A percentile compares a stretch with the other conserved stretches of the same genome.
Conservation (phyloP, 2,329 filamentous ascomycete genomes). For the Bipolaris oryzae region DNA sequence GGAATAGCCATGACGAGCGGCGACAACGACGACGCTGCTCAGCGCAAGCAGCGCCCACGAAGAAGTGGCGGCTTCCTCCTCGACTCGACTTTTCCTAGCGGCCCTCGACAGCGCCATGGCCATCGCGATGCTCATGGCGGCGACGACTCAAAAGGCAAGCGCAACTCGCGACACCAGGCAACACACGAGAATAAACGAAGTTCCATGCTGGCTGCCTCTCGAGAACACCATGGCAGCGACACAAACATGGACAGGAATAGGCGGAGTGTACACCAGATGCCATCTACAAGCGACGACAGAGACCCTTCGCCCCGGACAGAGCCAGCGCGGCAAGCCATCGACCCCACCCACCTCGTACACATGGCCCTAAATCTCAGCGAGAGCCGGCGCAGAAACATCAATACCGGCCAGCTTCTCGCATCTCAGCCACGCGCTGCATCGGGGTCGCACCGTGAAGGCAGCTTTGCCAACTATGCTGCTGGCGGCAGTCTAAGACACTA, state of each 20-base stretch:
- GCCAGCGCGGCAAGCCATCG: constrained; percentile 64
- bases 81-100: constrained; percentile 48
- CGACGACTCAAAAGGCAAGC: constrained; percentile 49
- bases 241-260: constrained; percentile 32
- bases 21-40: constrained; percentile 41
- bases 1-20: constrained; percentile 15
- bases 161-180: constrained; percentile 39
- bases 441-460: constrained; percentile 50
- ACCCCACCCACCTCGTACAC: constrained; percentile 88
- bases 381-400: constrained; percentile 68
- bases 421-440: constrained; percentile 54
- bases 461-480: constrained; percentile 50
- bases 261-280: constrained; percentile 13
- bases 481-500: constrained; percentile 70
- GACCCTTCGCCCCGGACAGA: constrained; percentile 12
- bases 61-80: constrained; percentile 55
- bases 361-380: constrained; percentile 90
- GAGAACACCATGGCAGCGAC: constrained; percentile 10
- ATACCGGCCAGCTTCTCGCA: constrained; percentile 62
- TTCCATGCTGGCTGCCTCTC: constrained; percentile 4
- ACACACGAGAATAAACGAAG: constrained; percentile 27
- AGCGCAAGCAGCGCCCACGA: constrained; percentile 36
- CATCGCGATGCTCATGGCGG: constrained; percentile 33
- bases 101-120: constrained; percentile 33
- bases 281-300: constrained; percentile 13